Base-by-base conservation (phyloP, 768 basidiomycete genomes). In the Lanmaoa rubissima region DNA sequence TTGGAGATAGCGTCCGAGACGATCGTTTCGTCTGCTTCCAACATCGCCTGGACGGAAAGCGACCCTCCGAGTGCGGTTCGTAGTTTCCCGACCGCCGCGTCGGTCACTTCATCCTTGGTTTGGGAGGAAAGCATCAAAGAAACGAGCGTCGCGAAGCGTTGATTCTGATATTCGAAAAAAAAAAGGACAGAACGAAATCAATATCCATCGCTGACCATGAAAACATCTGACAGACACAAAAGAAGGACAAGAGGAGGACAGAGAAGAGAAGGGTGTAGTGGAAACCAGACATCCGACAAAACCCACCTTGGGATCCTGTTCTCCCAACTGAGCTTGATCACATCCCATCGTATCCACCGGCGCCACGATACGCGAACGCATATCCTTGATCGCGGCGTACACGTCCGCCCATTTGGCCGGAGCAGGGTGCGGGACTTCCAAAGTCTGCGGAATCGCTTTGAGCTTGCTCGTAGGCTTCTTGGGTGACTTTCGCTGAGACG, bases 291-390 rank as follows among this genome's bases (percentile, higher is more conserved):
- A 16, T 21, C 4, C 8, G 21, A 24, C 21, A 42, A 28, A 42
- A 69, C 28, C 4, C 48, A 88, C 91, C 78, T 82, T 85, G 10
- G 87, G 87, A 48, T 88, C 84, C 9, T 65, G 71, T 63, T 90
- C 88, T 42, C 80, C 78, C 48, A 65, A 64, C 57, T 90, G 86
- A 0, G 88, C 87, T 54, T 79, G 80, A 48, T 90, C 84, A 63
- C 92, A 92, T 1, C 93, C 92, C 91, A 94, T 92, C 0, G 87
- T 90, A 66, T 98, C 96, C 1, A 97, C 96, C 0, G 96, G 94
- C 0, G 95, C 94, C 0, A 82, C 74, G 24, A 87, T 81, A 12
- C 76, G 76, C 19, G 83, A 74, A 19, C 92, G 81, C 92, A 94
- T 94, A 49, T 78, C 77, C 64, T 86, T 85, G 45, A 94, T 93